Conservation (phyloP, 306 rosid genomes). For the Begonia fuchsioides region DNA sequence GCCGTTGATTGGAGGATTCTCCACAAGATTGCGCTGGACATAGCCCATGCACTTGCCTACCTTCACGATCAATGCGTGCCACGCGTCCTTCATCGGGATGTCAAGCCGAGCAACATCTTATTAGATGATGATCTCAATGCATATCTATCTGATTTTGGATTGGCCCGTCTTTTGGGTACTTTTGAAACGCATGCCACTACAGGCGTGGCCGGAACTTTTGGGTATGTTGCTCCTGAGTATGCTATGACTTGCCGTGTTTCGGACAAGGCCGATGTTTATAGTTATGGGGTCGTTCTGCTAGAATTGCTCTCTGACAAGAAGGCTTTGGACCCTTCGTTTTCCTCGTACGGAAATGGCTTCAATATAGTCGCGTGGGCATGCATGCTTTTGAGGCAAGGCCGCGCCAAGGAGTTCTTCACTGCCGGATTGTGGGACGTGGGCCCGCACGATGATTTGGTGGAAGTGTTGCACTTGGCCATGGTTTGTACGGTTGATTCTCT, state of each 20-base stretch:
- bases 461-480: constrained; percentile 79
- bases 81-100: constrained; percentile 86
- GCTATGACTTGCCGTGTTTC: constrained; percentile 98
- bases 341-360: constrained; percentile 77
- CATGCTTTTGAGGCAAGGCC: constrained; percentile 73
- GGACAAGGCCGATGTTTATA: constrained; percentile 87
- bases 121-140: constrained; percentile 83
- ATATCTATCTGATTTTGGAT: constrained; percentile 79
- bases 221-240: constrained; percentile 91
- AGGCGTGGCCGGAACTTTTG: constrained; percentile 95
- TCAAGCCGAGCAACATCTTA: constrained; percentile 87
- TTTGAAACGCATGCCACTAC: constrained; percentile 97
- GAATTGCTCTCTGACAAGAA: constrained; percentile 91
- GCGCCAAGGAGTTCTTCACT: constrained; percentile 73
- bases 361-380: constrained; percentile 89
- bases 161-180: constrained; percentile 92
- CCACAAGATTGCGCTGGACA: constrained; percentile 87
- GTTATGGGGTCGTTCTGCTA: constrained; percentile 90
- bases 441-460: constrained; percentile 73
- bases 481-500: constrained; percentile 80
- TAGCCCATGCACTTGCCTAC: constrained; percentile 80
- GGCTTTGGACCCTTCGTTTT: constrained; percentile 84
- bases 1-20: constrained; percentile 85
- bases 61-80: constrained; percentile 88
- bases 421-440: constrained; percentile 84